phyloP scores from a whole-genome alignment of 495 filamentous ascomycete genomes.

The Xylaria palmicola region DNA sequence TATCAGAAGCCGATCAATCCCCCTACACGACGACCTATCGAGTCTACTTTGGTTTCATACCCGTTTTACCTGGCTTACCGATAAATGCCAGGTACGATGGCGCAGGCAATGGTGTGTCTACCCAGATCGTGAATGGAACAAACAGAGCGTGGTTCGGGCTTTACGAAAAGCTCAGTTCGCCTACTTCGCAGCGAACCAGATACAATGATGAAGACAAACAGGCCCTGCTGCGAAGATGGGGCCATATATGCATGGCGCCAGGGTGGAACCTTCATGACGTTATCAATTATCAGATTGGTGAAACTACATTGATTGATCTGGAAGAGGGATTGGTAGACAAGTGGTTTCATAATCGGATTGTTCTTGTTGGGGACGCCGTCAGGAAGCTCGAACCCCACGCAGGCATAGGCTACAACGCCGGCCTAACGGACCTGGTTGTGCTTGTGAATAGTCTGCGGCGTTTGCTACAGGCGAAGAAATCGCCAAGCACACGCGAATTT shows the following conservation, averaged over 20 bases:
- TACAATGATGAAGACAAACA: slow-evolving; percentile 36
- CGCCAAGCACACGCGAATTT: no score
- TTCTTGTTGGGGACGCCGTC: slow-evolving; percentile 42
- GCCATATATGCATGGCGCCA: slow-evolving; percentile 21
- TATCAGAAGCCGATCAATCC: slow-evolving; percentile 12
- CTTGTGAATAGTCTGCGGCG: not conserved
- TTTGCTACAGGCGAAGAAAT: not conserved
- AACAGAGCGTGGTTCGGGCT: slow-evolving; percentile 37
- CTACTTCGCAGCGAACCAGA: slow-evolving; percentile 22
- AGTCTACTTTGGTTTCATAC: slow-evolving; percentile 11
- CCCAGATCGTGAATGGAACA: slow-evolving; percentile 24
- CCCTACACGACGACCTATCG: slow-evolving; percentile 11
- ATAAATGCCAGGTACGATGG: not conserved
- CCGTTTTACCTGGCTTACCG: slow-evolving; percentile 6
- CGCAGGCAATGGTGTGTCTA: not conserved
- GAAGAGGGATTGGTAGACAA: slow-evolving; percentile 36
- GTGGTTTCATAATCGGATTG: slow-evolving; percentile 37
- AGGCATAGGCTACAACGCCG: not conserved
- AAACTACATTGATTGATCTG: not conserved
- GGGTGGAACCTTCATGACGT: slow-evolving; percentile 30
- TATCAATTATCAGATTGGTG: not conserved
- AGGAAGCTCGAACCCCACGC: not conserved
- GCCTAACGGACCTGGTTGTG: not conserved
- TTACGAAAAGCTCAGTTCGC: slow-evolving; percentile 31
- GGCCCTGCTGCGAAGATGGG: slow-evolving; percentile 27